These are phyloP conservation scores for Aspergillus steynii DNA, from an alignment of 495 filamentous ascomycete genomes.

Conservation along the genomic window DNA sequence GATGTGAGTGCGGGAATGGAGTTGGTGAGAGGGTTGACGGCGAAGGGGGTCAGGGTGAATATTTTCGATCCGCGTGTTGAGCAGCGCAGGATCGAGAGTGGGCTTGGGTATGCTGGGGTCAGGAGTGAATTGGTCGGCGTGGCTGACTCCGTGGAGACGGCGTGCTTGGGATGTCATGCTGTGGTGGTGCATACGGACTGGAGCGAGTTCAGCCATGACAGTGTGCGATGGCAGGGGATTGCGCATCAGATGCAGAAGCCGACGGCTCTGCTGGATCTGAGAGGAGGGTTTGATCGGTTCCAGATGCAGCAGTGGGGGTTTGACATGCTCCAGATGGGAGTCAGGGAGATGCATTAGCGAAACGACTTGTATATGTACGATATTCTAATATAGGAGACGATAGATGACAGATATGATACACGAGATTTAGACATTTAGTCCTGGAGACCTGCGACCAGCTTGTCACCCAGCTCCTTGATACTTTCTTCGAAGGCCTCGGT, in stretches of 20 bases:
- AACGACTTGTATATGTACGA: background rate
- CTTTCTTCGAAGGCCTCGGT: slow-evolving; percentile 50
- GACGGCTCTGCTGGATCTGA: slow-evolving; percentile 9
- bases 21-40: slow-evolving; percentile 60
- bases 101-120: slow-evolving; percentile 2
- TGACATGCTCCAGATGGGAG: slow-evolving; percentile 14
- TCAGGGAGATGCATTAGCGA: background rate
- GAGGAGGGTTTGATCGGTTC: slow-evolving; percentile 11
- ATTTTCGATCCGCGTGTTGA: slow-evolving; percentile 62
- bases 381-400: background rate
- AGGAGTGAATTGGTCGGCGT: slow-evolving; percentile 4
- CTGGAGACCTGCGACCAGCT: slow-evolving; percentile 27
- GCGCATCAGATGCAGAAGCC: slow-evolving; percentile 13
- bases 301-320: slow-evolving; percentile 17
- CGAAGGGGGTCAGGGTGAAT: slow-evolving; percentile 56
- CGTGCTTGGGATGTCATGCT: slow-evolving; percentile 17
- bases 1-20: slow-evolving; percentile 31
- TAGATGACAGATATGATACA: background rate
- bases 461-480: slow-evolving; percentile 49
- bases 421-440: slow-evolving; percentile 1
- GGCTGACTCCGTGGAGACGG: slow-evolving; percentile 14
- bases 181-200: slow-evolving; percentile 13
- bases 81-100: slow-evolving; percentile 1
- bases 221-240: slow-evolving; percentile 15
- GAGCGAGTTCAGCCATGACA: slow-evolving; percentile 15